A percentile compares a stretch with the other conserved stretches of the same genome.
Evolutionary conservation across 495 filamentous ascomycete genomes (phyloP).

Genomic region (Penicillium silybi): DNA sequence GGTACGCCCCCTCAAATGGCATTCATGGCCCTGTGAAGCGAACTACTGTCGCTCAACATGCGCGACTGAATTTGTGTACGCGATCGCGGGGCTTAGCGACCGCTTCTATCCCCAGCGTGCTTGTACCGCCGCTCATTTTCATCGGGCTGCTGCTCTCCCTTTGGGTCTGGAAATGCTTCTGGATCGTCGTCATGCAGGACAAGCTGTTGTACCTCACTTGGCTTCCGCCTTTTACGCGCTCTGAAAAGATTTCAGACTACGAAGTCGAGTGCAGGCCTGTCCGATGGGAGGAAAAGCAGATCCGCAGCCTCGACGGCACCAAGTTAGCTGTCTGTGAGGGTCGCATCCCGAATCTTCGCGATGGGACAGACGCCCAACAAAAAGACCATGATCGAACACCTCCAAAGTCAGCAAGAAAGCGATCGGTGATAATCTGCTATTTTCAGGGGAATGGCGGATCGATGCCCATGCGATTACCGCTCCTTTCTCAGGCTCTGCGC

Average conservation of each 20-base stretch:
- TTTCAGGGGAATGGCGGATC: conserved; percentile 43
- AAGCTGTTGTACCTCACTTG: conserved; percentile 81
- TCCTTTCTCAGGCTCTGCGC: conserved; percentile 52
- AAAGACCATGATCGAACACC: background rate
- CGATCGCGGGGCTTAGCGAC: conserved; percentile 14
- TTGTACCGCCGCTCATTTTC: conserved; percentile 66
- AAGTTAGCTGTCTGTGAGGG: conserved; percentile 56
- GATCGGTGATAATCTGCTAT: conserved; percentile 32
- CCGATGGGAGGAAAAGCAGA: conserved; percentile 56
- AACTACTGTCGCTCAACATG: background rate
- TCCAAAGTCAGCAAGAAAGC: conserved; percentile 5
- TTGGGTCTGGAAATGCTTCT: conserved; percentile 76
- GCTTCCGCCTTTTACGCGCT: conserved; percentile 55
- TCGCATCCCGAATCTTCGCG: conserved; percentile 2
- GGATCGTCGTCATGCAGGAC: conserved; percentile 78
- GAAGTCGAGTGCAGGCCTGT: conserved; percentile 52
- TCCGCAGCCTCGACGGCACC: conserved; percentile 56
- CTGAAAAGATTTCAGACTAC: conserved; percentile 58
- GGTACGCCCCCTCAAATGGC: background rate
- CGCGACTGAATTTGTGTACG: background rate
- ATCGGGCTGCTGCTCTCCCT: conserved; percentile 59
- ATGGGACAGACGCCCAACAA: background rate
- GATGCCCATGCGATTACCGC: conserved; percentile 62
- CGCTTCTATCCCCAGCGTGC: conserved; percentile 43
- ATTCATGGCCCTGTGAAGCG: background rate